Evolutionary conservation across 2,329 filamentous ascomycete species (phyloP), one percentile per base, ranked within the genome.

Genomic region (Aspergillus melleus): DNA sequence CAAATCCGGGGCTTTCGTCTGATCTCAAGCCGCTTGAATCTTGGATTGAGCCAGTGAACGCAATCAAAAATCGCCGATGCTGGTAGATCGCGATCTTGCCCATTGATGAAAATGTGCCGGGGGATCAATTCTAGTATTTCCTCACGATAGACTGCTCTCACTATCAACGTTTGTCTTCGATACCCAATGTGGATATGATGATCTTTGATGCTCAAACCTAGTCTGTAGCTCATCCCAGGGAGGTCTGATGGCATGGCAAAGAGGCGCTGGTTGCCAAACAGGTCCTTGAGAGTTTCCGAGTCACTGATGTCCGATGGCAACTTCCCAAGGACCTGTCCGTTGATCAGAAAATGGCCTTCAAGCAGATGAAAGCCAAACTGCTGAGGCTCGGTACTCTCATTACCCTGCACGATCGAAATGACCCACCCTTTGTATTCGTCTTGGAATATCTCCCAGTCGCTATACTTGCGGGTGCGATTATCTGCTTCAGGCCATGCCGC

Each of bases 101-200:
- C 52, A 0, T 57, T 49, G 2, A 55, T 24, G 46, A 81, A 77
- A 0, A 74, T 42, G 0, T 56, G 10, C 0, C 53, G 50, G 1
- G 74, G 72, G 16, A 83, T 60, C 1, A 72, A 66, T 54, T 82
- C 78, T 0, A 77, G 24, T 0, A 44, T 39, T 9, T 10, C 59
- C 2, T n/a, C 52, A 16, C 5, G 14, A 14, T 42, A 74, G 0
- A 77, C 65, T 0, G 81, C 81, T 36, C 78, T 76, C 3, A 88
- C 77, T 0, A 86, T 64, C 0, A 84, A 64, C 0, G 61, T 29
- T 0, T 68, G 66, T 1, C 73, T 59, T 0, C 80, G 75, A 16
- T 80, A 77, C 0, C 86, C 86, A 46, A 90, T 66, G 66, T 90
- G 84, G 1, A 90, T 72, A 2, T 77, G 64, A 63, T 83, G 77